These are phyloP conservation scores for Viola odorata DNA, from an alignment of 345 rosid genomes.

Conservation along the genomic window DNA sequence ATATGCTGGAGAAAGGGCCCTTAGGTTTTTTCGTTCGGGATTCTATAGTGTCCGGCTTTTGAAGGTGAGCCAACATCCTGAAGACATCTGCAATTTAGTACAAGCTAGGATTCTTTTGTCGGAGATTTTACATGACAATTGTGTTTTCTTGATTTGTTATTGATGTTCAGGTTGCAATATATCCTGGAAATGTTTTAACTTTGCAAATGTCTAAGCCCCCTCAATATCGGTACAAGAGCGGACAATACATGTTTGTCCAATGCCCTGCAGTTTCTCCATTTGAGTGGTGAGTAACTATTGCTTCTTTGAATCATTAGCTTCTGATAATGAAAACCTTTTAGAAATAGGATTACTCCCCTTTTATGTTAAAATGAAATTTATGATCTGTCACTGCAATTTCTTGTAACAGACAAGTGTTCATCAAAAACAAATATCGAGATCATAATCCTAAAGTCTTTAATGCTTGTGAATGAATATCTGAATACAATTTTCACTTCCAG, in stretches of 20 bases:
- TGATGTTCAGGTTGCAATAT: slow-evolving; percentile 72
- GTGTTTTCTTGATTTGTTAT: too few species aligned
- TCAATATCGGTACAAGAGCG: slow-evolving; percentile 87
- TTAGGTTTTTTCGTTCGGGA: slow-evolving; percentile 89
- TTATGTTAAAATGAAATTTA: too few species aligned
- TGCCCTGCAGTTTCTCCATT: slow-evolving; percentile 99
- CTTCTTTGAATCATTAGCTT: neutral
- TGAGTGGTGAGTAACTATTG: slow-evolving; percentile 54
- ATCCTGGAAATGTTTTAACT: slow-evolving; percentile 92
- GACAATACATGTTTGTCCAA: slow-evolving; percentile 97
- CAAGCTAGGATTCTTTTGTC: too few species aligned
- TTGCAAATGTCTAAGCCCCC: slow-evolving; percentile 94
- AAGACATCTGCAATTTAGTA: neutral
- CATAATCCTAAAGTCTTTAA: too few species aligned
- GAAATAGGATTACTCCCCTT: too few species aligned
- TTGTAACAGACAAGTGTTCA: too few species aligned
- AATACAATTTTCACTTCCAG: slow-evolving; percentile 29
- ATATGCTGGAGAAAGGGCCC: slow-evolving; percentile 79
- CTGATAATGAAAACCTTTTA: too few species aligned
- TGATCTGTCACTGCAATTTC: too few species aligned
- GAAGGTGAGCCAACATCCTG: slow-evolving; percentile 40
- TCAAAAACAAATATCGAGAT: too few species aligned
- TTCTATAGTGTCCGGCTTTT: slow-evolving; percentile 60
- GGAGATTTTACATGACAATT: too few species aligned
- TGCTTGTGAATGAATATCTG: too few species aligned